phyloP scores from a whole-genome alignment of 2,329 filamentous ascomycete genomes.

The Trichoderma polysporum region DNA sequence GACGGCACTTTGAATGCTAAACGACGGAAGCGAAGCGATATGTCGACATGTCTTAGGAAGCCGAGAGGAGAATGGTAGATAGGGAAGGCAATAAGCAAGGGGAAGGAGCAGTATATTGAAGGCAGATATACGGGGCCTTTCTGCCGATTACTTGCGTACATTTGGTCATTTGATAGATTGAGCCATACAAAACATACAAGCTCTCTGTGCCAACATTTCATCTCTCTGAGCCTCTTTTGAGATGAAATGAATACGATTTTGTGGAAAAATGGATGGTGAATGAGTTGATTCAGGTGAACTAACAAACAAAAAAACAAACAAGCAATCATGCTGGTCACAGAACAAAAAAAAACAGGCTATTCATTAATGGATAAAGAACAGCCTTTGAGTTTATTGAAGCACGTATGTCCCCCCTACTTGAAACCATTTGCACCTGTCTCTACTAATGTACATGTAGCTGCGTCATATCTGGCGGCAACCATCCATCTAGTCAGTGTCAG shows the following conservation, averaged over 20 bases:
- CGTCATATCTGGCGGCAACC: not conserved
- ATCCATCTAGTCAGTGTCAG: not conserved
- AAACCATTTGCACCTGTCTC: not conserved
- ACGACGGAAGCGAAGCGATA: conserved; percentile 13
- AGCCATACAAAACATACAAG: conserved; percentile 1
- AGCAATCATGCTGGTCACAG: not conserved
- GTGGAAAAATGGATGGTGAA: not conserved
- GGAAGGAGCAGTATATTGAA: not conserved
- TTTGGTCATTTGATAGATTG: conserved; percentile 17
- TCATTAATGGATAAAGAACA: not conserved
- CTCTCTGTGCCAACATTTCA: not conserved
- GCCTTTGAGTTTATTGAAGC: not conserved
- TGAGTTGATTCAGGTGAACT: not conserved
- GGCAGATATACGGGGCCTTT: not conserved
- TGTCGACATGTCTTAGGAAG: conserved; percentile 11
- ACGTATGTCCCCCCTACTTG: not conserved
- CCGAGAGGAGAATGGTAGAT: not conserved
- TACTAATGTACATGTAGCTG: not conserved
- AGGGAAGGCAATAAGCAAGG: not conserved
- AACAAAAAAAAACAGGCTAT: not conserved
- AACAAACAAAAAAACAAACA: not conserved
- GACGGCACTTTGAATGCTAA: conserved; percentile 38
- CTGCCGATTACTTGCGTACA: conserved; percentile 1
- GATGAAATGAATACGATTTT: not conserved
- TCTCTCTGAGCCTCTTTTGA: not conserved